Base-by-base conservation (phyloP, 1,139 yeast genomes). In the Candida smagusa region DNA sequence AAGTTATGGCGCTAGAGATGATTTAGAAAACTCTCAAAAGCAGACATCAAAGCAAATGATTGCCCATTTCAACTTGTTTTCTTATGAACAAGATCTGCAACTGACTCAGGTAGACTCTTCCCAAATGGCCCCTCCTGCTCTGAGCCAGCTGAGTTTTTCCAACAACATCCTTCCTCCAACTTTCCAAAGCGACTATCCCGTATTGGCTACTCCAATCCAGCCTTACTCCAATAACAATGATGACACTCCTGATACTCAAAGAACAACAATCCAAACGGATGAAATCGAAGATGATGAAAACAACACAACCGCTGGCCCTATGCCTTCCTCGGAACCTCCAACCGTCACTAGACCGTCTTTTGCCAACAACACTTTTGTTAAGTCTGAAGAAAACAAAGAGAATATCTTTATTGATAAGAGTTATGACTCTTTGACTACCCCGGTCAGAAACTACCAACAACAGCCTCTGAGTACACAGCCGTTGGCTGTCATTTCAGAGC, bases 161-260 rank as follows among this genome's bases (percentile, higher is more conserved):
- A 19, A 28, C 25, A 12, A 8, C 12, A 12, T 27, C 4, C 29
- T 27, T 12, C 29, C 29, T 9, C 29, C 29, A 5, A 9, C 29
- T 11, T 27, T 27, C 16, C 23, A 25, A 25, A 7, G 31, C 13
- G 37, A 37, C 12, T 44, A 40, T 21, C 45, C 40, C 33, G 51
- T 54, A 9, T 51, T 65, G 42, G 63, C 68, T 1, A 70, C 76
- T 1, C 76, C 76, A 5, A 59, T 68, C 4, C 72, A 69, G 42
- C 40, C 45, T 11, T 50, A 50, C 27, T 42, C 49, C 24, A 46
- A 38, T 19, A 50, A 53, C 16, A 41, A 50, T 4, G 52, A 53
- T 11, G 74, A 68, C 36, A 71, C 77, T 1, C 77, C 77, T 2
- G 77, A 72, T 43, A 71, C 77, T 13, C 76, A 71, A 46, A 48